These are phyloP conservation scores for Sordariomycetes sp. DNA, from an alignment of 2,329 filamentous ascomycete genomes.

Conservation along the genomic window DNA sequence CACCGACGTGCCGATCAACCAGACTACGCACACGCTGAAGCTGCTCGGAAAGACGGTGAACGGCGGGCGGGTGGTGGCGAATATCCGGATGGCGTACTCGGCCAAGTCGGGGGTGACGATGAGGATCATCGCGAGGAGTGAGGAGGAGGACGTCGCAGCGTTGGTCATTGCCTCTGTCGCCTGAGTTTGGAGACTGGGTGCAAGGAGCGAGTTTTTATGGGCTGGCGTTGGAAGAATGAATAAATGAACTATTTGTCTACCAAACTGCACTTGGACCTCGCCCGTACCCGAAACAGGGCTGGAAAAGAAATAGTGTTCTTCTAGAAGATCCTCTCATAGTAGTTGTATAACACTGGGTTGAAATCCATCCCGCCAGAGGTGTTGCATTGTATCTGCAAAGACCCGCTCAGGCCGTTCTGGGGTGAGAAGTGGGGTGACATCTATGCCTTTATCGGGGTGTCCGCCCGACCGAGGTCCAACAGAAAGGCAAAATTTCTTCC, in stretches of 20 bases:
- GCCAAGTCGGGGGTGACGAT: conserved; percentile 89
- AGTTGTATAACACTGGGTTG: too few relatives aligned
- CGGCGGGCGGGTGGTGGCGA: conserved; percentile 79
- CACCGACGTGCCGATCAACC: conserved; percentile 79
- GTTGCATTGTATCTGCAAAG: too few relatives aligned
- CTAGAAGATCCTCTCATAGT: too few relatives aligned
- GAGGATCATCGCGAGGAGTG: conserved; percentile 84
- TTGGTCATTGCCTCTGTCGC: conserved; percentile 78
- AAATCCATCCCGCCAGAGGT: too few relatives aligned
- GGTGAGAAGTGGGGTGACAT: background rate
- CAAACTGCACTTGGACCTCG: background rate
- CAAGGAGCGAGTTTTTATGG: background rate
- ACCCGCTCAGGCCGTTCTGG: too few relatives aligned
- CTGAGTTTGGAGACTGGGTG: conserved; percentile 31
- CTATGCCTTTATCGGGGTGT: background rate
- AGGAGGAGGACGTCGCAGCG: conserved; percentile 83
- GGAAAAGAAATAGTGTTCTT: background rate
- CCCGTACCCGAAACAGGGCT: background rate
- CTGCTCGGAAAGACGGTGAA: conserved; percentile 90
- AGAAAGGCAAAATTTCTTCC: conserved; percentile 4
- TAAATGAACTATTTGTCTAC: background rate
- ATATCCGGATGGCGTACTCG: conserved; percentile 87
- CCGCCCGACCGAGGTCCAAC: background rate
- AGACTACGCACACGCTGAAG: conserved; percentile 88
- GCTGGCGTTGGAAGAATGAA: background rate